These are phyloP conservation scores for Eimeria necatrix DNA, from an alignment of 169 alveolate species.

Conservation along the genomic window DNA sequence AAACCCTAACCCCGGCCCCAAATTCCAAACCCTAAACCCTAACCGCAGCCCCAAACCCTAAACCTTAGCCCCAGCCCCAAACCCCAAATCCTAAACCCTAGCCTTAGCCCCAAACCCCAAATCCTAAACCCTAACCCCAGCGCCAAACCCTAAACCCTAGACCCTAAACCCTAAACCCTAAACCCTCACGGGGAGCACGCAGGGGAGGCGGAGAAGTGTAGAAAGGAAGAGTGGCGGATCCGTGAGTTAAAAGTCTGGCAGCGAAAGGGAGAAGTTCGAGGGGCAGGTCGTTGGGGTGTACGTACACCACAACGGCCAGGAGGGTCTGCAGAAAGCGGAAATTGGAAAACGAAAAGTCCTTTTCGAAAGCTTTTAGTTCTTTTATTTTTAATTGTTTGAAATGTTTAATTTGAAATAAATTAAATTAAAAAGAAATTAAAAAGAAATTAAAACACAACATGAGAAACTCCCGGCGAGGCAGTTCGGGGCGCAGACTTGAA, in stretches of 20 bases:
- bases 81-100: background rate
- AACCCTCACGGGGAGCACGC: background rate
- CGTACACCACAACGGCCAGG: background rate
- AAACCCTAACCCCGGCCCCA: too few species aligned
- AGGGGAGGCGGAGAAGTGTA: background rate
- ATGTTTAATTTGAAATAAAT: too few species aligned
- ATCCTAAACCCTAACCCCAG: background rate
- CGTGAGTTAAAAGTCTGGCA: background rate
- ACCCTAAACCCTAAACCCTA: background rate
- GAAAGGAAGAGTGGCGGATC: background rate
- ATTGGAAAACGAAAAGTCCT: background rate
- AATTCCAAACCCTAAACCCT: background rate
- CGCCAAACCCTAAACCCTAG: background rate
- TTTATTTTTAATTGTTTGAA: too few species aligned
- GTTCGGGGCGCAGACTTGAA: too few species aligned
- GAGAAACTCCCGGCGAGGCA: too few species aligned
- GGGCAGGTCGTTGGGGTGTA: conserved; percentile 4
- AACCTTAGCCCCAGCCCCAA: background rate
- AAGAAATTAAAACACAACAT: too few species aligned
- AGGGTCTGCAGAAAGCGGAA: background rate
- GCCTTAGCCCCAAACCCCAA: background rate
- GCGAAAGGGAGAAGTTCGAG: background rate
- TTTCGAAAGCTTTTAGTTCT: background rate
- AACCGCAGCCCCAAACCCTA: background rate
- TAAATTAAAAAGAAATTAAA: too few species aligned